Evolutionary conservation across 2,329 filamentous ascomycete species (phyloP), one percentile per base, ranked within the genome.

Genomic region (Blastomyces percursus): DNA sequence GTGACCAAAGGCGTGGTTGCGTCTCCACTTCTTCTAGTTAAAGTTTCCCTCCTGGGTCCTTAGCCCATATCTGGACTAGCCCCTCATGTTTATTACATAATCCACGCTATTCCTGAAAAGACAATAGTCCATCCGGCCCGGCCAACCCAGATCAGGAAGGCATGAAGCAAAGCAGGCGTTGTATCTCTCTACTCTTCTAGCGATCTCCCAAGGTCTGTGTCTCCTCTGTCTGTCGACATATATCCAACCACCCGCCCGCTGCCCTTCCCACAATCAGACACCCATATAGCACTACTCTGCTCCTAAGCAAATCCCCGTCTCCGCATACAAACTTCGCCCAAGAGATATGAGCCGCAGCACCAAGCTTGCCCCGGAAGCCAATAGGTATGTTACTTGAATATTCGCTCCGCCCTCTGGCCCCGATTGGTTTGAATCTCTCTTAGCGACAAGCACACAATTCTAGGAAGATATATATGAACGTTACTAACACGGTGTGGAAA

Each of bases 361-460:
- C 81, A 97, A 96, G 86, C 89, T 97, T 84, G 92, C 92, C 82
- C 92, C 94, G 80, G 94, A 99, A 89, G 92, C 96, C 82, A 97
- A 97, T 84, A 89, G 91, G 91, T 95, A 81, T 75, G 88, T 82
- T 65, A 63, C 52, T 64, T 64, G 61, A 66, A 32, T 54, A 32
- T 64, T 68, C 66, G 64, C 32, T 35, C 32, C 32, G 9, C 35
- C 35, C 35, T n/a, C 42, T 44, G 7, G 71, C 67, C 71, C 71
- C 70, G 11, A 71, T 71, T 69, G 68, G 50, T 52, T 61, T 63
- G n/a, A 19, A 27, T 19, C 1, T 27, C 16, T 9, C 6, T 54
- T 30, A n/a, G 14, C 16, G 27, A 21, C 30, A 35, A 35, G 51
- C 30, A 54, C 32, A 56, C 16, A 38, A 16, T 14, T 9, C 24